phyloP scores from a whole-genome alignment of 169 alveolate species.

The Babesia bigemina region DNA sequence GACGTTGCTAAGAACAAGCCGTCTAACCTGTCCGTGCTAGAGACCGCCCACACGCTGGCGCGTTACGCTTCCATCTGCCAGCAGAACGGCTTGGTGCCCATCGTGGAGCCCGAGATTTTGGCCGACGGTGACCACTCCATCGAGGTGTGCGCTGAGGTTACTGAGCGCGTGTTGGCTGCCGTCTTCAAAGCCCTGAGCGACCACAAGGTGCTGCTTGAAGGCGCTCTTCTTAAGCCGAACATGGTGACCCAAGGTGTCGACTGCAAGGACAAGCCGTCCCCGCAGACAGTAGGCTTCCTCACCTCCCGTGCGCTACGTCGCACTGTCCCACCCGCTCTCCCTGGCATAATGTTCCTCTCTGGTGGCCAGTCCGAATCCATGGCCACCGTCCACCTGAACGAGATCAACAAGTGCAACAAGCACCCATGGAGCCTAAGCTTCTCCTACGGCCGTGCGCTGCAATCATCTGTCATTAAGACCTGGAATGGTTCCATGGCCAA shows the following conservation, averaged over 20 bases:
- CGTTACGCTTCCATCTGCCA: slow-evolving; percentile 98
- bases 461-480: slow-evolving; percentile 92
- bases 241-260: slow-evolving; percentile 98
- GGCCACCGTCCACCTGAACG: slow-evolving; percentile 94
- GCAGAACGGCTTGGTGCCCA: slow-evolving; percentile 96
- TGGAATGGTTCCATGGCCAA: slow-evolving; percentile 97
- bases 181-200: slow-evolving; percentile 93
- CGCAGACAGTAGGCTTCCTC: slow-evolving; percentile 89
- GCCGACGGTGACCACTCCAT: slow-evolving; percentile 96
- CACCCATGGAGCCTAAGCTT: slow-evolving; percentile 96
- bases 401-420: slow-evolving; percentile 89
- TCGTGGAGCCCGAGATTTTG: slow-evolving; percentile 98
- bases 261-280: slow-evolving; percentile 84
- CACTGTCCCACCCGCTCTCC: slow-evolving; percentile 95
- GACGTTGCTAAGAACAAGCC: slow-evolving; percentile 90
- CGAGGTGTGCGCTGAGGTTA: slow-evolving; percentile 92
- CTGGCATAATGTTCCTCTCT: slow-evolving; percentile 97
- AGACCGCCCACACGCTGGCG: slow-evolving; percentile 97
- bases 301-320: slow-evolving; percentile 93
- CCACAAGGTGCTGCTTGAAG: slow-evolving; percentile 94
- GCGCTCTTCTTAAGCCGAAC: slow-evolving; percentile 96
- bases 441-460: slow-evolving; percentile 99
- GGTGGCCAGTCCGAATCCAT: slow-evolving; percentile 99
- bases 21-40: slow-evolving; percentile 89
- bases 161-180: slow-evolving; percentile 93